Evolutionary conservation across 352 stramenopile genomes (phyloP), one percentile per base, ranked within the genome.

Genomic region (Phytophthora quininea): DNA sequence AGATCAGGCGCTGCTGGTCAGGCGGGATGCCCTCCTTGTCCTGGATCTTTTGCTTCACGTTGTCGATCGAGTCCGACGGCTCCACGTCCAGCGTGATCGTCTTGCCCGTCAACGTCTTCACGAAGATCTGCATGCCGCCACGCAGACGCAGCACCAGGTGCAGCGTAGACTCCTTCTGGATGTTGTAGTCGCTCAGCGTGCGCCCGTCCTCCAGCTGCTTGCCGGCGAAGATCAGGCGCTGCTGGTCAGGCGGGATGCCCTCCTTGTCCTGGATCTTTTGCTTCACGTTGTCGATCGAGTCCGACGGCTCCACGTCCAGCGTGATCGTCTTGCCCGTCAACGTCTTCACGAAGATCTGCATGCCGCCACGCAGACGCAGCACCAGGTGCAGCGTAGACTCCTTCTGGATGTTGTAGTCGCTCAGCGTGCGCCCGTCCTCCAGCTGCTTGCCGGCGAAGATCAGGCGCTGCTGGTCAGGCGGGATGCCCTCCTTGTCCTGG

Each of bases 11-110:
- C 76, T 99, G 95, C 80, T 98, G 93, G 67, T 98, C 96, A 29
- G 91, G 82, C 49, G 94, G 96, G 49, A 98, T 98, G 47, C 93
- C 95, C 76, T 98, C 91, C 76, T 91, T 98, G 74, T 47, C 40
- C 15, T 47, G 40, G 12, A 47, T 47, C 15, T 47, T 47, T 14
- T 47, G 40, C 40, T 47, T 47, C 40, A 47, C 40, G 1, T 47
- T 47, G 40, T 47, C 40, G 40, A 47, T 47, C 40, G 40, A 47
- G 40, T 47, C 40, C 40, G 40, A 47, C 9, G 40, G 40, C 40
- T 47, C 40, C 40, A 47, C 40, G 40, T 47, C 40, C 10, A 47
- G 40, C 40, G 40, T 47, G 40, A 47, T 47, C 10, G 40, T 47
- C 40, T 47, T 47, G 40, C 40, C 40, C 40, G 40, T 47, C 40